phyloP scores from a whole-genome alignment of 257 asterid species.

The Oldenlandia corymbosa region DNA sequence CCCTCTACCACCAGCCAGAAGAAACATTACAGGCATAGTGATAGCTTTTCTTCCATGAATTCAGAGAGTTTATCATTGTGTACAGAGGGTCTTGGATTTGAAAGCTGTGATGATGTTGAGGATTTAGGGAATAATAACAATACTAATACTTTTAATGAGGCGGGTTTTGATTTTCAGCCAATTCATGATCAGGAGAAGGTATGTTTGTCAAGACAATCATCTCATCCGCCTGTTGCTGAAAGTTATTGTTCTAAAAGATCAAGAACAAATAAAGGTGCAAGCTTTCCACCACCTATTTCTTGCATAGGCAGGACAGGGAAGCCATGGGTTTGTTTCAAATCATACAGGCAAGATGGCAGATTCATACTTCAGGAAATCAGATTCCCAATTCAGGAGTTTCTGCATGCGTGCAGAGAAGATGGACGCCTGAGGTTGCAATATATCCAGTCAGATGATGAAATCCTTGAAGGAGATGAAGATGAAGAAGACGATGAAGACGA shows the following conservation, averaged over 20 bases:
- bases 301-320: conserved; percentile 69
- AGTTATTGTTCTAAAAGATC: conserved; percentile 37
- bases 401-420: conserved; percentile 74
- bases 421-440: conserved; percentile 65
- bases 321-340: conserved; percentile 60
- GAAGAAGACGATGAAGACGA: conserved; percentile 10
- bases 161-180: conserved; percentile 17
- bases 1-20: background rate
- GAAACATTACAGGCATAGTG: conserved; percentile 33
- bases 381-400: conserved; percentile 60
- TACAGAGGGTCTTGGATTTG: conserved; percentile 78
- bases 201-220: conserved; percentile 18
- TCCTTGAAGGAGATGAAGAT: conserved; percentile 29
- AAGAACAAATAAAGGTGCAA: conserved; percentile 21
- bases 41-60: conserved; percentile 48
- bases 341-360: conserved; percentile 65
- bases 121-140: conserved; percentile 33
- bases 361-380: conserved; percentile 63
- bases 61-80: conserved; percentile 55
- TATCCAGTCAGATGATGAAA: conserved; percentile 57
- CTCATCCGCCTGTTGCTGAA: conserved; percentile 4
- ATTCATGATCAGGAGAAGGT: conserved; percentile 18
- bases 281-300: conserved; percentile 88
- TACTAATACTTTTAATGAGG: no score
- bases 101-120: conserved; percentile 58